Base-by-base conservation (phyloP, 306 rosid species). In the Fragaria vesca region DNA sequence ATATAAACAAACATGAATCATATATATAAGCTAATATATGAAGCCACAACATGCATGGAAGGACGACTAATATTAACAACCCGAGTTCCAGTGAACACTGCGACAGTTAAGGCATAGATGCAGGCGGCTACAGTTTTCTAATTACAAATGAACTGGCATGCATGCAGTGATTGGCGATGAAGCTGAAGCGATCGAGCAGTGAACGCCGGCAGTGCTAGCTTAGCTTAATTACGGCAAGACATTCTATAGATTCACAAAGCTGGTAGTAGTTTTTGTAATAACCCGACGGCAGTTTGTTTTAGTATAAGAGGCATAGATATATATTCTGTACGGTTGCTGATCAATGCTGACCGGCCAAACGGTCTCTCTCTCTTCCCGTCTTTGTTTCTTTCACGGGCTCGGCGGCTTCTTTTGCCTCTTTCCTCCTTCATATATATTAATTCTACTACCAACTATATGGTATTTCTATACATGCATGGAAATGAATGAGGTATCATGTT, bases 351-450 rank as follows among this genome's bases (percentile, higher is more conserved):
- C 43, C 6, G 68, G 40, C 40, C 28, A 50, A 36, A 12, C 26
- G 4, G 9, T 13, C 40, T 62, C 42, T 62, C n/a, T 62, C 65
- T 11, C 65, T 11, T 24, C 26, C 21, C 62, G 66, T 15, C 26
- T 55, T 54, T 54, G 16, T 54, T 52, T 43, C 34, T 68, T 54
- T 68, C 75, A 51, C 75, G 75, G 81, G 20, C 45, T 28, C 2
- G 72, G 69, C 80, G 66, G 66, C 67, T 18, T 50, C 74, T 66
- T 76, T 7, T 11, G 55, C 69, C 57, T 4, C 12, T 58, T 58
- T 58, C 43, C 40, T 47, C 45, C 7, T 57, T 24, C 54, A 24
- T 57, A 24, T 24, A 24, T 24, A 24, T 24, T 24, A 24, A 24
- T 61, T 61, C 66, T 61, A 62, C 47, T 43, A 30, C 4, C 1